Percentiles rank a stretch among this genome's conserved stretches.
phyloP scores from a whole-genome alignment of 2,329 filamentous ascomycete genomes.

The Fusarium oligoseptatum region DNA sequence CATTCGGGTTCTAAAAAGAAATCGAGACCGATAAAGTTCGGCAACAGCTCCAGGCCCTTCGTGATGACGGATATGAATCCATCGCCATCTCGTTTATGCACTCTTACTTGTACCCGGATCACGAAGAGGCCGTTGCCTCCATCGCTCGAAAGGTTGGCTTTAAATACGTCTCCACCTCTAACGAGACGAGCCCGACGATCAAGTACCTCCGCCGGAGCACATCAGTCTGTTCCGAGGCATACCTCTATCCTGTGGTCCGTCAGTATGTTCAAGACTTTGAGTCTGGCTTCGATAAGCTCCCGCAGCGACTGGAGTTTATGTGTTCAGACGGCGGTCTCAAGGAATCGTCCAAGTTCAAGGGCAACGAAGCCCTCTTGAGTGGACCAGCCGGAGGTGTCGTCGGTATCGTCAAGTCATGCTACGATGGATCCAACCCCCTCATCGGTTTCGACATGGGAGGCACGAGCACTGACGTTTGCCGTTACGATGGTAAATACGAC shows the following conservation, averaged over 20 bases:
- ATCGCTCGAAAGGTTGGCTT: slow-evolving; percentile 83
- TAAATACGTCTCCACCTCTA: slow-evolving; percentile 74
- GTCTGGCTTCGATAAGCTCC: slow-evolving; percentile 72
- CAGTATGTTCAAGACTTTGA: slow-evolving; percentile 77
- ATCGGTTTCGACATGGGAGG: slow-evolving; percentile 62
- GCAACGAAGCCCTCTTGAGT: slow-evolving; percentile 74
- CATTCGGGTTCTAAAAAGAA: slow-evolving; percentile 70
- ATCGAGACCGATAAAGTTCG: slow-evolving; percentile 64
- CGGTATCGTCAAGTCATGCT: slow-evolving; percentile 74
- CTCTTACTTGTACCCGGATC: slow-evolving; percentile 86
- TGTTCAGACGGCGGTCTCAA: slow-evolving; percentile 62
- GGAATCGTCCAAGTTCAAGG: slow-evolving; percentile 70
- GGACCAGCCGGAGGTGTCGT: slow-evolving; percentile 80
- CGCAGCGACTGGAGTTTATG: slow-evolving; percentile 75
- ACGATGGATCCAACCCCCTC: slow-evolving; percentile 71
- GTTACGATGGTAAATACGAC: slow-evolving; percentile 77
- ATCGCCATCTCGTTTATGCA: slow-evolving; percentile 91
- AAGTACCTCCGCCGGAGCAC: slow-evolving; percentile 76
- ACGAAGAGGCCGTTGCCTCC: slow-evolving; percentile 80
- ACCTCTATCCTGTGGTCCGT: slow-evolving; percentile 77
- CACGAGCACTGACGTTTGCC: slow-evolving; percentile 78
- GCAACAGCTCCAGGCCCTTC: slow-evolving; percentile 68
- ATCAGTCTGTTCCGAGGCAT: slow-evolving; percentile 78
- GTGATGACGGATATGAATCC: slow-evolving; percentile 76
- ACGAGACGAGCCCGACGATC: slow-evolving; percentile 78